Conservation (phyloP, 1,284 basidiomycete genomes). For the Chalciporus sp. region DNA sequence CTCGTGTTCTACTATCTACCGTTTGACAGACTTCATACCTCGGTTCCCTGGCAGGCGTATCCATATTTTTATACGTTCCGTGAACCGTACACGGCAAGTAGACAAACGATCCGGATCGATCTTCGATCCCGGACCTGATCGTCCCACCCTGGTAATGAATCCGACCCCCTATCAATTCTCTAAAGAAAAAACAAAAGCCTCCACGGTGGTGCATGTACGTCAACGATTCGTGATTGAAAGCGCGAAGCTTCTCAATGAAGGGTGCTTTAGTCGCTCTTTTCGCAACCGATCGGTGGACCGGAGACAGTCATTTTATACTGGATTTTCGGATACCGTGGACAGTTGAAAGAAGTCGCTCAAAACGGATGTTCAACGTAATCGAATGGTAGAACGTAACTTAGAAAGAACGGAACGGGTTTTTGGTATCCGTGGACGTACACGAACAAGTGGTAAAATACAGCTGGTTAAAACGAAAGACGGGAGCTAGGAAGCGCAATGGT, state of each 20-base stretch:
- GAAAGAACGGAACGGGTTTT: neutral
- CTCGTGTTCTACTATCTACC: no score
- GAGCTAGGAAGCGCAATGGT: neutral
- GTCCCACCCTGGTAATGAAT: constrained; percentile 2
- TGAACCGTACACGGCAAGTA: constrained; percentile 26
- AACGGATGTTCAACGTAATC: neutral
- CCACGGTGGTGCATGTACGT: constrained; percentile 16
- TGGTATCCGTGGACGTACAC: neutral
- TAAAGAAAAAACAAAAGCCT: constrained; percentile 1
- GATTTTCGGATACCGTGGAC: neutral
- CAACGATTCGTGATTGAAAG: constrained; percentile 4
- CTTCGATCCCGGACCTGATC: constrained; percentile 36
- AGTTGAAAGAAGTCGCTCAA: neutral
- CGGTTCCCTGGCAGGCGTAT: neutral
- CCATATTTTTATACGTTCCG: constrained; percentile 14
- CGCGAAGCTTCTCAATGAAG: constrained; percentile 10
- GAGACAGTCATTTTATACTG: neutral
- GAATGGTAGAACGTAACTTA: neutral
- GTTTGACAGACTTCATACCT: no score
- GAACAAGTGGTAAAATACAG: constrained; percentile 22
- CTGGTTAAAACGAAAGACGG: neutral
- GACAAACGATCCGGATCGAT: constrained; percentile 25
- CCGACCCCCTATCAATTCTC: constrained; percentile 25
- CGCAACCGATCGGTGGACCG: neutral
- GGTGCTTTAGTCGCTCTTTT: neutral